Evolutionary conservation across 306 rosid genomes (phyloP).

Genomic region (Sphenostylis stenocarpa): DNA sequence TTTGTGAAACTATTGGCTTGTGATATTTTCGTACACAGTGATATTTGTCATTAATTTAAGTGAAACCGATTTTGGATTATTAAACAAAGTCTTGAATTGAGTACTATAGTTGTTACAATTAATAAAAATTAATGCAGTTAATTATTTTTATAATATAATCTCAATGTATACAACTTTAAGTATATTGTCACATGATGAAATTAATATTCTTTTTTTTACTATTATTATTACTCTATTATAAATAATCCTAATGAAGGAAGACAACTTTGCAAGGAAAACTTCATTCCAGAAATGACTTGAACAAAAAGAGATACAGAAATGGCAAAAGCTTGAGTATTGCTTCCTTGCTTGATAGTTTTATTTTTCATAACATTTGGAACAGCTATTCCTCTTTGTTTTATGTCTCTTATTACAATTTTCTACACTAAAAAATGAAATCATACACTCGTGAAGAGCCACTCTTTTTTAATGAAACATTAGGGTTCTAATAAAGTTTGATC

Average conservation of each 20-base stretch:
- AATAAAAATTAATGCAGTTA: not conserved
- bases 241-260: not conserved
- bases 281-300: not conserved
- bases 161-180: not conserved
- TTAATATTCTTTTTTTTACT: not conserved
- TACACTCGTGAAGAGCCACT: no score
- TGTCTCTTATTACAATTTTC: not conserved
- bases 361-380: not conserved
- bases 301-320: not conserved
- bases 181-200: not conserved
- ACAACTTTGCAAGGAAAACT: not conserved
- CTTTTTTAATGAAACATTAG: no score
- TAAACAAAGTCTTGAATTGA: no score
- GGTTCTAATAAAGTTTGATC: not conserved
- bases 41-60: no score
- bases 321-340: not conserved
- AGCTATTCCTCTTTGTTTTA: not conserved
- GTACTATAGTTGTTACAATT: no score
- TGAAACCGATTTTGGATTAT: no score
- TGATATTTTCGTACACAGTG: no score
- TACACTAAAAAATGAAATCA: no score
- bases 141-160: no score
- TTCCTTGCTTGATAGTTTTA: not conserved
- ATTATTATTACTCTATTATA: not conserved
- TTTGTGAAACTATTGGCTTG: no score